Base-by-base conservation (phyloP, 2,329 filamentous ascomycete genomes). In the Penicillium sp. region DNA sequence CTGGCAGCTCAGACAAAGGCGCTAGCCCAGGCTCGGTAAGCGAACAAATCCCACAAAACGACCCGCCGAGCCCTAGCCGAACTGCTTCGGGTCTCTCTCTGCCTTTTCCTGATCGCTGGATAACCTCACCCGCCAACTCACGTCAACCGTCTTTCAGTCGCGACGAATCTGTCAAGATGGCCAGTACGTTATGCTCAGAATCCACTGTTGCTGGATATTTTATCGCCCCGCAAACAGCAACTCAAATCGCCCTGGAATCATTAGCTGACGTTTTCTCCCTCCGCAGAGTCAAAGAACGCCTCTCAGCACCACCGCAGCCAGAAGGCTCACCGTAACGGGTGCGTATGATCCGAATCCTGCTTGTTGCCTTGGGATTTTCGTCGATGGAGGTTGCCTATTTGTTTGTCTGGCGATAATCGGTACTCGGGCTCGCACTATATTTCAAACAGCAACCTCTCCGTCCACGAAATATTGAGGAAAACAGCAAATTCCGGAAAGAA, bases 311-410 rank as follows among this genome's bases (percentile, higher is more conserved):
- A 97, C 86, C 91, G 95, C 90, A 89, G 88, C 83, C 91, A 91
- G 87, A 99, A 99, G 91, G 93, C 93, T 85, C 95, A 99, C 90
- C 90, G 91, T 82, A 99, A 99, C 88, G 95, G 95, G 94, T 97
- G 90, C 77, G 90, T 85, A 69, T 62, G 6, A 69, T 41, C 56
- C 63, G 64, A 63, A 66, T 58, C 15, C 48, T 45, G 7, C 31
- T 57, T 15, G n/a, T 46, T 38, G 44, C 23, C 21, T 45, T 35
- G 46, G 54, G 8, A 49, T 48, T 53, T 41, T 31, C 45, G 19
- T 48, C 45, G 51, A 11, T 38, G 49, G 29, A 46, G 49, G 47
- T 48, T 54, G 26, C 23, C 13, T 52, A 59, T 58, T 67, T 51
- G 58, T 44, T 51, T 63, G 59, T 65, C 57, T 54, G 57, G 48